A percentile compares a stretch with the other conserved stretches of the same genome.
phyloP scores from a whole-genome alignment of 768 basidiomycete genomes.

The Boletus sp. region DNA sequence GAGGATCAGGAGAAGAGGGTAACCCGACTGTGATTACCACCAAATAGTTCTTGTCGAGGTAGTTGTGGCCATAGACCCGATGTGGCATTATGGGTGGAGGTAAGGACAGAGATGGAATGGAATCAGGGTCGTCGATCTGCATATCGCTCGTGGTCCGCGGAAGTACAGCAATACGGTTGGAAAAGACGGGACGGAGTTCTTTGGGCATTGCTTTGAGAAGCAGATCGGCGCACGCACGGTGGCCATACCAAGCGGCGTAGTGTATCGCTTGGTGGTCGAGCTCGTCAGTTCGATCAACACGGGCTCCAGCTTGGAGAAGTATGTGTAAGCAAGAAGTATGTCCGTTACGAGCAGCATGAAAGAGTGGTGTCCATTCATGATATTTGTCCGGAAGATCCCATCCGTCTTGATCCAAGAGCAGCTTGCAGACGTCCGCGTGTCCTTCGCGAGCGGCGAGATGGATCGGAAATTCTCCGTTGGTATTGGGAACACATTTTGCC shows the following conservation, averaged over 20 bases:
- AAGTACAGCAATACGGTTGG: conserved; percentile 18
- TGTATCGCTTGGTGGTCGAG: conserved; percentile 81
- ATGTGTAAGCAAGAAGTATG: conserved; percentile 68
- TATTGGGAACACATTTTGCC: conserved; percentile 79
- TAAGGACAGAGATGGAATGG: conserved; percentile 91
- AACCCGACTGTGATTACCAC: conserved; percentile 82
- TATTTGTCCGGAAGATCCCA: conserved; percentile 94
- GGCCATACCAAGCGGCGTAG: conserved; percentile 97
- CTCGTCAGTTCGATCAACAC: conserved; percentile 80
- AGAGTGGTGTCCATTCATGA: conserved; percentile 96
- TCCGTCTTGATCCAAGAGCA: conserved; percentile 71
- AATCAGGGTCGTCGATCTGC: conserved; percentile 73
- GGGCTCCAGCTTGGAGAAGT: conserved; percentile 78
- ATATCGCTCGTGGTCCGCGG: conserved; percentile 31
- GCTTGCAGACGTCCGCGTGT: conserved; percentile 76
- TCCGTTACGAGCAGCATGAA: conserved; percentile 91
- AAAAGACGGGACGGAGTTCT: conserved; percentile 13
- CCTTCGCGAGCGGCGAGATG: conserved; percentile 95
- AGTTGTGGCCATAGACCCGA: conserved; percentile 95
- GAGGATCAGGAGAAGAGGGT: conserved; percentile 38
- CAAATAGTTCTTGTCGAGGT: conserved; percentile 81
- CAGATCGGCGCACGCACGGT: conserved; percentile 62
- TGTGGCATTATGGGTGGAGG: conserved; percentile 99
- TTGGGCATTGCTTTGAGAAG: conserved; percentile 46
- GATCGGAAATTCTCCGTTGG: conserved; percentile 95